These are phyloP conservation scores for Grosmannia serpens DNA, from an alignment of 2,329 filamentous ascomycete genomes.

Conservation along the genomic window DNA sequence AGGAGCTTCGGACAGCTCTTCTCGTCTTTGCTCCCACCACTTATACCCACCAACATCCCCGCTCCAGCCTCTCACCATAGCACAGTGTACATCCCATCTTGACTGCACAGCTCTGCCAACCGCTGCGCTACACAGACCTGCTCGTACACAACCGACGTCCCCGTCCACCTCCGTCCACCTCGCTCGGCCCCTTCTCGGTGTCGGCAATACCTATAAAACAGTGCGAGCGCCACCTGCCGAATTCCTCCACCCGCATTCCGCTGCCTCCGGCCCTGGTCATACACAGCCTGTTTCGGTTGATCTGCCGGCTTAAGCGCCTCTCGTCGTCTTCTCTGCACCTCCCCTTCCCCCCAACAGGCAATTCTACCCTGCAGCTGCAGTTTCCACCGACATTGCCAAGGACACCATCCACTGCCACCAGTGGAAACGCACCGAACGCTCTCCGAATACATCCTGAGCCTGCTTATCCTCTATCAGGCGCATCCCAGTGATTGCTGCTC, in stretches of 20 bases:
- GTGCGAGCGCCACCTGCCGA: neutral
- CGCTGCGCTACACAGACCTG: neutral
- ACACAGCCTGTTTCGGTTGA: neutral
- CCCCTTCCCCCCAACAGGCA: no score
- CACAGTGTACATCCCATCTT: neutral
- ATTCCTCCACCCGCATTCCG: neutral
- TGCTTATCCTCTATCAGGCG: neutral
- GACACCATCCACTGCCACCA: neutral
- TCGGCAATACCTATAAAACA: neutral
- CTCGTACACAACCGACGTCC: neutral
- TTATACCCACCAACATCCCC: neutral
- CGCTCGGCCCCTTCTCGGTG: neutral
- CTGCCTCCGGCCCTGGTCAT: neutral
- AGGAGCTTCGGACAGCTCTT: neutral
- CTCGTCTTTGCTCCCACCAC: neutral
- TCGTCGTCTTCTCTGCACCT: neutral
- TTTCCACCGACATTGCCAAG: neutral
- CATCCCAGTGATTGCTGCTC: slow-evolving; percentile 1
- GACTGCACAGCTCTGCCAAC: neutral
- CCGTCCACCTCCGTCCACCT: neutral
- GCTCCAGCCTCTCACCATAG: neutral
- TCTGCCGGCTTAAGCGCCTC: neutral
- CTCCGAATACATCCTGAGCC: neutral
- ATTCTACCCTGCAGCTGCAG: no score
- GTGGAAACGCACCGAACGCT: neutral